Evolutionary conservation across 2,329 filamentous ascomycete species (phyloP).

Genomic region (Thelonectria rubi): DNA sequence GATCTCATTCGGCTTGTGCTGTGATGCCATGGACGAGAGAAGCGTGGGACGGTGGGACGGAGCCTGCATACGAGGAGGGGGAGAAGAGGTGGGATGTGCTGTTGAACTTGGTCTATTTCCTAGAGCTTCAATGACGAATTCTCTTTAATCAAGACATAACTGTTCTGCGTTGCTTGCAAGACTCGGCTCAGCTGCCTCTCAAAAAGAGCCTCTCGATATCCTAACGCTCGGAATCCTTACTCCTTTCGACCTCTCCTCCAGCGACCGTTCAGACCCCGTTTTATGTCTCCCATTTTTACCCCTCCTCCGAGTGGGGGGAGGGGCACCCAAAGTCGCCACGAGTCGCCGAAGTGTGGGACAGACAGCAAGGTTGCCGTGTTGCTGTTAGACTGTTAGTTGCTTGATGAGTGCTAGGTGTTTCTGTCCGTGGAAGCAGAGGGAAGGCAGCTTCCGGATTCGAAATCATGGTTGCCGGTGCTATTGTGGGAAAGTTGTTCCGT

Average conservation of each 20-base stretch:
- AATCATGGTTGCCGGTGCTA: neutral
- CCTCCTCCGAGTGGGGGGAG: constrained; percentile 6
- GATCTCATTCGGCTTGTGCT: constrained; percentile 5
- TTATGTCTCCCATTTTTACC: neutral
- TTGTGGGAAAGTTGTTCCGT: neutral
- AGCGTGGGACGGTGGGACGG: neutral
- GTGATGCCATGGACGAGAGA: neutral
- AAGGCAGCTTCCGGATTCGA: neutral
- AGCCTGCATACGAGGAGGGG: neutral
- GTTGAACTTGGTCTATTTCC: too few species aligned
- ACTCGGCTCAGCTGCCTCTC: neutral
- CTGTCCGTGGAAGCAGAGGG: neutral
- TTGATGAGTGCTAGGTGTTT: neutral
- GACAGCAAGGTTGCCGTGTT: neutral
- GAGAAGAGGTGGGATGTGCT: neutral
- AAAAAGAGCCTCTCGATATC: neutral
- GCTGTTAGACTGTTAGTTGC: neutral
- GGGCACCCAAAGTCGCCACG: neutral
- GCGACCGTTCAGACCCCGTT: neutral
- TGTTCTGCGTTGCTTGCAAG: too few species aligned
- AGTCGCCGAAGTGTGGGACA: neutral
- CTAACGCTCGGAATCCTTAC: neutral
- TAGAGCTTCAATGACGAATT: too few species aligned
- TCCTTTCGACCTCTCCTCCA: neutral
- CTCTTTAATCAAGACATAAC: too few species aligned